A percentile compares a stretch with the other conserved stretches of the same genome.
These are phyloP conservation scores for Psilocybe azurescens DNA, from an alignment of 768 basidiomycete genomes.

Conservation along the genomic window DNA sequence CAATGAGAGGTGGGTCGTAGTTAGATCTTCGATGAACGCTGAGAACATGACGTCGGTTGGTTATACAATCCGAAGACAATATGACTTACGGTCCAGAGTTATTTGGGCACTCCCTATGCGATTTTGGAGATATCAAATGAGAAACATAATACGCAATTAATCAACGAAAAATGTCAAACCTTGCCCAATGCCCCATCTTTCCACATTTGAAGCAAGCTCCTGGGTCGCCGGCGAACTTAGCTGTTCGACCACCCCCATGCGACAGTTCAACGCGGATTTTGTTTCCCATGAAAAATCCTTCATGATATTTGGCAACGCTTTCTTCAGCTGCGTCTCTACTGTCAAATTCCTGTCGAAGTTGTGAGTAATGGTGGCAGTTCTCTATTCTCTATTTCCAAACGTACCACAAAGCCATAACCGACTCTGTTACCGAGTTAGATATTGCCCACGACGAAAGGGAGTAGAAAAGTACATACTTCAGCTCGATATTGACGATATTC, in stretches of 20 bases:
- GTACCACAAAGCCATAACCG: conserved; percentile 90
- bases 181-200: conserved; percentile 87
- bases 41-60: conserved; percentile 9
- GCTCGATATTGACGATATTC: conserved; percentile 73
- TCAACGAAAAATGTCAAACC: conserved; percentile 46
- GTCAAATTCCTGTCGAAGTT: conserved; percentile 74
- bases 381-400: conserved; percentile 30
- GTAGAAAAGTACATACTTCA: conserved; percentile 64
- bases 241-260: conserved; percentile 81
- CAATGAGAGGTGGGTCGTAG: conserved; percentile 58
- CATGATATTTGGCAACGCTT: conserved; percentile 87
- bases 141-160: neutral
- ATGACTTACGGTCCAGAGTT: conserved; percentile 54
- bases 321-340: conserved; percentile 81
- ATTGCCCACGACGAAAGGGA: conserved; percentile 14
- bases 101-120: conserved; percentile 73
- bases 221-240: conserved; percentile 84
- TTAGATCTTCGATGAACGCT: conserved; percentile 42
- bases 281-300: conserved; percentile 92
- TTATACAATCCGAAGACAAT: neutral
- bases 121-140: conserved; percentile 9
- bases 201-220: conserved; percentile 91
- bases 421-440: conserved; percentile 50
- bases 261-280: conserved; percentile 90
- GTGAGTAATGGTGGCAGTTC: conserved; percentile 13